Evolutionary conservation across 1,284 basidiomycete genomes (phyloP).

Genomic region (Caloboletus firmus): DNA sequence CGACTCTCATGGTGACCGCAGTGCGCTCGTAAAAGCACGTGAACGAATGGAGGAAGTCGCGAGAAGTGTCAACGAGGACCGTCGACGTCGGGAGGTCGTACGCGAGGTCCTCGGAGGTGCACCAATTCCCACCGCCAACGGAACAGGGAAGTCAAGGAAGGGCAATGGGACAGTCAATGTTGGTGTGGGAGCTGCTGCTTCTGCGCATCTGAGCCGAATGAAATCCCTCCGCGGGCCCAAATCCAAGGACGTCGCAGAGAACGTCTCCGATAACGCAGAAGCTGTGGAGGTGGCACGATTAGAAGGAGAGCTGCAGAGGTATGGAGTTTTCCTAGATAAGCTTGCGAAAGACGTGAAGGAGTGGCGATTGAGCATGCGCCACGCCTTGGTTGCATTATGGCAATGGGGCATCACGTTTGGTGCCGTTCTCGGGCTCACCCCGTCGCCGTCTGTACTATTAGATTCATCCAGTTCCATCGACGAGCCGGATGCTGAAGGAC

Average conservation of each 20-base stretch:
- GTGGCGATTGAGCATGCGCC: slow-evolving; percentile 52
- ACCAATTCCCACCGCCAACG: slow-evolving; percentile 25
- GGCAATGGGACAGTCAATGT: slow-evolving; percentile 33
- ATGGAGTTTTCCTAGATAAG: slow-evolving; percentile 54
- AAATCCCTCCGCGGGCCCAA: slow-evolving; percentile 44
- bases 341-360: slow-evolving; percentile 59
- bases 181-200: slow-evolving; percentile 49
- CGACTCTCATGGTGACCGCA: slow-evolving; percentile 66
- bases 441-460: slow-evolving; percentile 37
- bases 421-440: slow-evolving; percentile 61
- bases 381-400: slow-evolving; percentile 39
- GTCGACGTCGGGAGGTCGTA: slow-evolving; percentile 83
- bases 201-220: slow-evolving; percentile 60
- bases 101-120: slow-evolving; percentile 57
- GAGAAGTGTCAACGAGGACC: slow-evolving; percentile 82
- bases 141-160: slow-evolving; percentile 42
- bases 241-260: slow-evolving; percentile 32
- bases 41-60: slow-evolving; percentile 76
- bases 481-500: slow-evolving; percentile 27
- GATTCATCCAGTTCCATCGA: slow-evolving; percentile 12
- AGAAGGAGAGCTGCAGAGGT: slow-evolving; percentile 54
- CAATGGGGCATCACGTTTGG: slow-evolving; percentile 67
- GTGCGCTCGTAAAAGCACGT: slow-evolving; percentile 57
- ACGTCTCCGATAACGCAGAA: slow-evolving; percentile 42
- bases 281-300: slow-evolving; percentile 53